Conservation (phyloP, 192 early-diverging fungal genomes). For the Rhizophagus prolifer region DNA sequence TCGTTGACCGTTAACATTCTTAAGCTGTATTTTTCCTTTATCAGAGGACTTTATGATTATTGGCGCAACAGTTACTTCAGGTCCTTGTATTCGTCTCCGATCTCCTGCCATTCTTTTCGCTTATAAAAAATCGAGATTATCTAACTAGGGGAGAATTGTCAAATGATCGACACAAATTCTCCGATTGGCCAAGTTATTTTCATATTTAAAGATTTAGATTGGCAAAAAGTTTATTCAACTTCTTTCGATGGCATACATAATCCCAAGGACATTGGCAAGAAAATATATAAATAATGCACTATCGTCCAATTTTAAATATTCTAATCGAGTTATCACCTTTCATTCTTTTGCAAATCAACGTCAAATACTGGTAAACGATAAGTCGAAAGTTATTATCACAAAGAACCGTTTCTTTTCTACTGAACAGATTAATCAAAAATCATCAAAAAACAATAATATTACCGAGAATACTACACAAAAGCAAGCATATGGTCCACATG, state of each 20-base stretch:
- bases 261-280: background rate
- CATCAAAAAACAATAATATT: background rate
- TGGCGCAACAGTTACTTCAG: slow-evolving; percentile 50
- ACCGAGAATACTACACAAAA: background rate
- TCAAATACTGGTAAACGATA: background rate
- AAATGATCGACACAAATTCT: background rate
- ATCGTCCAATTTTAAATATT: background rate
- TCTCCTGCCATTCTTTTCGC: slow-evolving; percentile 29
- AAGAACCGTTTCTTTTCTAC: background rate
- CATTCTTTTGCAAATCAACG: slow-evolving; percentile 1
- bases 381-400: background rate
- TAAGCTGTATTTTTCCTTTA: slow-evolving; percentile 34
- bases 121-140: background rate
- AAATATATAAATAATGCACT: background rate
- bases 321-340: background rate
- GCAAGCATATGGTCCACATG: background rate
- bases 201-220: background rate
- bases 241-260: background rate
- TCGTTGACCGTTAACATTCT: slow-evolving; percentile 34
- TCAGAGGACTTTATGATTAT: slow-evolving; percentile 43
- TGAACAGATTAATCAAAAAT: background rate
- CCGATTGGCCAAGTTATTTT: background rate
- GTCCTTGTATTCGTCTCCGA: slow-evolving; percentile 54
- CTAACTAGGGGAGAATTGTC: background rate
- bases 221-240: background rate